phyloP scores from a whole-genome alignment of 768 basidiomycete species.

The Tephrocybe sp. region DNA sequence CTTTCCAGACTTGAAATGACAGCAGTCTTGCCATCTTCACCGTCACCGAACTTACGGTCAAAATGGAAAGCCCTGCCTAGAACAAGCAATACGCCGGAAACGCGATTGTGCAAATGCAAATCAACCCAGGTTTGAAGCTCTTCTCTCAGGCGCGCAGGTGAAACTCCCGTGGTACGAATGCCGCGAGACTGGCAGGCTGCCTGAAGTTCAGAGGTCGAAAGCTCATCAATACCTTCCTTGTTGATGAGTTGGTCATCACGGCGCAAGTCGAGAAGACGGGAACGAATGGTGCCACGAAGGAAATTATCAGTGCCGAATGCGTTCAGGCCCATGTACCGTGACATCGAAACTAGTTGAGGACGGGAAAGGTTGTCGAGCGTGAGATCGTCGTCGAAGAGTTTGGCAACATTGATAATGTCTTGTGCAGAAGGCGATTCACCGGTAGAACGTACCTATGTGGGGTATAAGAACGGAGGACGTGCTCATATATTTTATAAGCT shows the following conservation, averaged over 20 bases:
- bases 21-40: constrained; percentile 80
- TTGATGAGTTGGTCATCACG: constrained; percentile 94
- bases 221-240: constrained; percentile 84
- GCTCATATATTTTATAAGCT: neutral
- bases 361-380: constrained; percentile 97
- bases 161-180: constrained; percentile 84
- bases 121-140: constrained; percentile 93
- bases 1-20: constrained; percentile 83
- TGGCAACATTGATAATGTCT: constrained; percentile 93
- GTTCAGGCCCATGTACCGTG: constrained; percentile 96
- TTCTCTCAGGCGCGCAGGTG: constrained; percentile 84
- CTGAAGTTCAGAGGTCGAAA: constrained; percentile 91
- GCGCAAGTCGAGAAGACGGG: constrained; percentile 77
- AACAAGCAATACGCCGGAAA: constrained; percentile 92
- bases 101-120: constrained; percentile 84
- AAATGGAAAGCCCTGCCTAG: constrained; percentile 96
- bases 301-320: constrained; percentile 99
- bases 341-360: constrained; percentile 98
- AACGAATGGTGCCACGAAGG: constrained; percentile 87
- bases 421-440: constrained; percentile 88
- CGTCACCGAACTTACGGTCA: constrained; percentile 70
- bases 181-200: constrained; percentile 93
- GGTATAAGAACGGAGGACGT: neutral
- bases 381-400: constrained; percentile 96
- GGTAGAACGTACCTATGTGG: constrained; percentile 78